Evolutionary conservation across 495 filamentous ascomycete genomes (phyloP), one percentile per base, ranked within the genome.

Genomic region (Poronia punctata): DNA sequence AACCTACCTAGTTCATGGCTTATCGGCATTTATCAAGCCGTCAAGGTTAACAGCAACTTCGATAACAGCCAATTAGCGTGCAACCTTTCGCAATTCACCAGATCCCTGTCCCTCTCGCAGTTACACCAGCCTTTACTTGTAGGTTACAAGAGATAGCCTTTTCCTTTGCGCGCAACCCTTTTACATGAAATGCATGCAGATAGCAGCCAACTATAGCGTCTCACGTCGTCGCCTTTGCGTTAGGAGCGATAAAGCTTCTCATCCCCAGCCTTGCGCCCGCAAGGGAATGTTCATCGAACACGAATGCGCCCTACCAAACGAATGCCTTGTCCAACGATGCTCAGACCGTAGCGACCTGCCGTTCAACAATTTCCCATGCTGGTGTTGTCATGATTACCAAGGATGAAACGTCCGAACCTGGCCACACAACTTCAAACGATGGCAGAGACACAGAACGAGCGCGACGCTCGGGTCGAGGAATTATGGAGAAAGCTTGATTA

Each of bases 401-500:
- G 48, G 40, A 70, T 71, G 67, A 65, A 55, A 40, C 44, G 57
- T 46, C 51, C 64, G 42, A 60, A 70, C 52, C 59, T 64, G 48
- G 64, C 62, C 35, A 57, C 60, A 38, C 57, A 66, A 49, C 46
- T 66, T 31, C 50, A 59, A 52, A 53, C 55, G 46, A 60, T 72
- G 65, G 67, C 65, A 46, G 82, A 86, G 63, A 78, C 76, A 41
- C 76, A 82, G 56, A 77, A 79, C 55, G 70, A 83, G 60, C 78
- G 80, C 52, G 84, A 93, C 56, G 71, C 74, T 56, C 74, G 89
- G 50, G 74, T 94, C 48, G 82, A 83, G 57, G 71, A 75, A 53
- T 74, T 96, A 45, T 96, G 88, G 88, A 64, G 63, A 44, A 78
- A 74, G 38, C 71, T 98, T 48, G 89, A 94, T 57, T 80, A 81